Base-by-base conservation (phyloP, 2,329 filamentous ascomycete genomes). In the Aspergillus proliferans region DNA sequence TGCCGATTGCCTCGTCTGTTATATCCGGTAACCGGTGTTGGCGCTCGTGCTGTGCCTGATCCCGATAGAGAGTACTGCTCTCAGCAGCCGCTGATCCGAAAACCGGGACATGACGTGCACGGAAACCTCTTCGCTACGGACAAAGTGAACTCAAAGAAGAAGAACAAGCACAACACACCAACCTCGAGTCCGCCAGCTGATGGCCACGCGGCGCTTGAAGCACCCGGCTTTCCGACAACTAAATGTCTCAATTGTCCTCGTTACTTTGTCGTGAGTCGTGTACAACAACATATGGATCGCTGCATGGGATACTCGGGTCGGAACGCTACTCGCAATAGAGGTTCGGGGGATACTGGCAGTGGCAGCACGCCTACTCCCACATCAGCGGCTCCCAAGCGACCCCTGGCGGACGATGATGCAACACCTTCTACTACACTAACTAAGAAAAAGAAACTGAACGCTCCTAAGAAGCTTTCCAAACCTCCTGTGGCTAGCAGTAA, bases 91-190 rank as follows among this genome's bases (percentile, higher is more conserved):
- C 78, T 80, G 71, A 76, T 81, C 42, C 75, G 74, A 49, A 68
- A 76, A 51, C 72, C 77, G 12, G 80, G 80, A 34, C 78, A 82
- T 60, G 81, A 84, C 58, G 80, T 84, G 46, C 82, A 84, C 60
- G 81, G 80, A 52, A 82, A 71, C 47, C 64, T 65, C 15, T 72
- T 71, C 48, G 67, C 69, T 5, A 70, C 61, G 0, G 42, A 64
- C 9, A 75, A 69, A 49, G 57, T 72, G 8, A 80, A 73, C 48
- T 77, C 78, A 1, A 77, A 71, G 58, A 69, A 67, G 28, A 59
- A 67, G 19, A 74, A 73, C 40, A 64, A 68, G 38, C 48, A 61
- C 48, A 50, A 58, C 49, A 69, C 65, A 2, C 67, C 67, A 18
- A 62, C 52, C 0, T 67, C 65, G 8, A 68, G 65, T 43, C 64